These are phyloP conservation scores for Viola pubescens DNA, from an alignment of 441 rosid genomes.

Conservation along the genomic window DNA sequence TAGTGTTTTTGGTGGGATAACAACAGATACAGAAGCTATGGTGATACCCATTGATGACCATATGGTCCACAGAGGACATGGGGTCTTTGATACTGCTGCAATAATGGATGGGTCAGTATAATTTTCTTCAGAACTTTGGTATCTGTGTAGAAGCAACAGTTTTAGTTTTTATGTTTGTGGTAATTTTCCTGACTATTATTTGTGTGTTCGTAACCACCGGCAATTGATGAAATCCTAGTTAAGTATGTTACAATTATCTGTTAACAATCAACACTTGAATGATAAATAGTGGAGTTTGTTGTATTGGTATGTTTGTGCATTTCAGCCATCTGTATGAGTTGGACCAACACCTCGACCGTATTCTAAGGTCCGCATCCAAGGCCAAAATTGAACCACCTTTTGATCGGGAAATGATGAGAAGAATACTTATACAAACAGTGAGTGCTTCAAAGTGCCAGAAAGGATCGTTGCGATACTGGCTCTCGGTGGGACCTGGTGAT, in stretches of 20 bases:
- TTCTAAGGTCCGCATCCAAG: conserved; percentile 65
- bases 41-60: conserved; percentile 85
- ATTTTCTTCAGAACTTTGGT: neutral
- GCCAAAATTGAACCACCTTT: conserved; percentile 66
- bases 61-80: conserved; percentile 93
- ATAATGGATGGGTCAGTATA: conserved; percentile 63
- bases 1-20: conserved; percentile 64
- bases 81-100: conserved; percentile 85
- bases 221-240: too few relatives aligned
- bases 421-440: conserved; percentile 64
- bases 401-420: conserved; percentile 45
- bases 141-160: neutral
- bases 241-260: too few relatives aligned
- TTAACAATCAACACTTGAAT: too few relatives aligned
- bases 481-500: conserved; percentile 81
- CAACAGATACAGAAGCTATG: conserved; percentile 74
- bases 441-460: conserved; percentile 53
- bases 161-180: neutral
- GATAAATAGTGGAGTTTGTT: too few relatives aligned
- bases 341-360: conserved; percentile 86
- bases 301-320: neutral
- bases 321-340: conserved; percentile 67
- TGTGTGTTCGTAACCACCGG: too few relatives aligned
- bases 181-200: neutral
- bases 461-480: conserved; percentile 83